A percentile compares a stretch with the other conserved stretches of the same genome.
These are phyloP conservation scores for Helotiales sp. DNA, from an alignment of 2,329 filamentous ascomycete species.

Conservation along the genomic window DNA sequence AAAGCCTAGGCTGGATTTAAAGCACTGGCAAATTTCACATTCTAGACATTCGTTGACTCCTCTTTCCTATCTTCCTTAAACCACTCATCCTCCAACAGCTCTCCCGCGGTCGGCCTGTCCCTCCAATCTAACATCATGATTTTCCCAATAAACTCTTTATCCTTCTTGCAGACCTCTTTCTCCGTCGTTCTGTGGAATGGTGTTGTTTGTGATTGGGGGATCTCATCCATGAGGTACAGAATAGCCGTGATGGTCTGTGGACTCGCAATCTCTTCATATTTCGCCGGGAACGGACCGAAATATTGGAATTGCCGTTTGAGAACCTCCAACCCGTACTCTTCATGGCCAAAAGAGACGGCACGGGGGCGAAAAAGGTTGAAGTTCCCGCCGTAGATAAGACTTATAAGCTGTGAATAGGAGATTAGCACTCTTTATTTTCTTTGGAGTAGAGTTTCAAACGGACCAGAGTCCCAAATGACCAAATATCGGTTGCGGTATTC, in stretches of 20 bases:
- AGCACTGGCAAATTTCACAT: background rate
- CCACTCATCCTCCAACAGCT: constrained; percentile 30
- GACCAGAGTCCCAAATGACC: constrained; percentile 27
- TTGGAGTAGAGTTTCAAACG: constrained; percentile 6
- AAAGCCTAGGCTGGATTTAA: too few species aligned
- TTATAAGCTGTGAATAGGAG: constrained; percentile 21
- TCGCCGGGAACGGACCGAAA: constrained; percentile 19
- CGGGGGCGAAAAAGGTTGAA: constrained; percentile 24
- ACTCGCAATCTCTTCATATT: constrained; percentile 24
- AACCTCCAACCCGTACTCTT: constrained; percentile 27
- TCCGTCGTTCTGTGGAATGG: constrained; percentile 36
- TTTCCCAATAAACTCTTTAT: constrained; percentile 17
- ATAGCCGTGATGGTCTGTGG: constrained; percentile 16
- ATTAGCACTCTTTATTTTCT: constrained; percentile 2
- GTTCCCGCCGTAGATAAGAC: constrained; percentile 29
- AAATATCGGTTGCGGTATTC: constrained; percentile 28
- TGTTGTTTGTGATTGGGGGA: constrained; percentile 34
- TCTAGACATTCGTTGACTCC: constrained; percentile 5
- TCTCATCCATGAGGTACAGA: constrained; percentile 19
- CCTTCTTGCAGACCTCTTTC: constrained; percentile 1
- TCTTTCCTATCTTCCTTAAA: constrained; percentile 28
- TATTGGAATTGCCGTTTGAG: constrained; percentile 21
- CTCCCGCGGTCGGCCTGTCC: constrained; percentile 27
- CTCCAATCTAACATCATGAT: constrained; percentile 33
- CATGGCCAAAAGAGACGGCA: constrained; percentile 14